Conservation (phyloP, 2,329 filamentous ascomycete species). For the Cryphonectria carpinicola region DNA sequence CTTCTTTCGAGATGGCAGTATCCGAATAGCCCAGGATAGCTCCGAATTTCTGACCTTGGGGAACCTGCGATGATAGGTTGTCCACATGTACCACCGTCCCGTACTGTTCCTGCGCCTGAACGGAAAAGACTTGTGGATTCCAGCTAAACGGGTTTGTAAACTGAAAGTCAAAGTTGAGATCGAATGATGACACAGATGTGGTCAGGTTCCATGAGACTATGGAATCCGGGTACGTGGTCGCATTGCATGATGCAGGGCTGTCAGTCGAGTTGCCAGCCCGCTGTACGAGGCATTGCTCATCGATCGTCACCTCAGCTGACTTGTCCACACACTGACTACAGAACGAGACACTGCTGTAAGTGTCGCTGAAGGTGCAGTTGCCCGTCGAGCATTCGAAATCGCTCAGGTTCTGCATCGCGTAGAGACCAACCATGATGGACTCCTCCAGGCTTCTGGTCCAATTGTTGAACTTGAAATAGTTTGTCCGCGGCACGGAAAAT, state of each 20-base stretch:
- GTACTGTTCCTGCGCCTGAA: background rate
- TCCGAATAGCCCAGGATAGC: background rate
- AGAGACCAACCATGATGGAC: background rate
- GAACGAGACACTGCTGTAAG: constrained; percentile 4
- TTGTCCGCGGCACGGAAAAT: constrained; percentile 13
- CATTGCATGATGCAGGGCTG: too few species aligned
- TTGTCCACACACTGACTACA: constrained; percentile 13
- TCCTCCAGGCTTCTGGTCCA: background rate
- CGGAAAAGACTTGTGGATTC: background rate
- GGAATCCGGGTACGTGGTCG: background rate
- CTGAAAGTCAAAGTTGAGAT: background rate
- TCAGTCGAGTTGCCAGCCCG: background rate
- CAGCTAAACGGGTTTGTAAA: background rate
- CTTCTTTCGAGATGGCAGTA: background rate
- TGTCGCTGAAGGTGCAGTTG: constrained; percentile 18
- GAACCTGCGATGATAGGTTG: background rate
- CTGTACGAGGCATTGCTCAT: background rate
- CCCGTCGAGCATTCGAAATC: constrained; percentile 14
- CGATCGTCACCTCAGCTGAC: background rate
- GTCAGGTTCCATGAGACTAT: background rate
- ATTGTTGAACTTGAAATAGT: background rate
- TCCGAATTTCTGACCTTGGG: background rate
- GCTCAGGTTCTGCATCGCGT: background rate
- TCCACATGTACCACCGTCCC: background rate
- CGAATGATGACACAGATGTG: background rate